Percentiles rank a stretch among this genome's conserved stretches.
phyloP scores from a whole-genome alignment of 331 rosid species.

The Prunus yedoensis region DNA sequence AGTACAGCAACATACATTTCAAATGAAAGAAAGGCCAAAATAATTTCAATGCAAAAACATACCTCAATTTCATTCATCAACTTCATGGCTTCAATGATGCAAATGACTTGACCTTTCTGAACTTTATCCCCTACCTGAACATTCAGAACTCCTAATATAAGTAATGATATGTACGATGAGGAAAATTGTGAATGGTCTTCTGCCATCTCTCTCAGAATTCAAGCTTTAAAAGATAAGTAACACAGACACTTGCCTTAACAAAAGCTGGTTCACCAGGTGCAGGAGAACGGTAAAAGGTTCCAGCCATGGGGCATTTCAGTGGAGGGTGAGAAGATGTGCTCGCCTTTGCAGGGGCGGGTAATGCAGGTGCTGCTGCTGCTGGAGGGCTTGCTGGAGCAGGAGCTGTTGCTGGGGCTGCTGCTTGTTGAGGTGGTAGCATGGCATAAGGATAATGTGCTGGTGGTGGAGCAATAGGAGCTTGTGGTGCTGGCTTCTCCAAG shows the following conservation, averaged over 20 bases:
- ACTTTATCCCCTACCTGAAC: conserved; percentile 91
- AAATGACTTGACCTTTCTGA: conserved; percentile 80
- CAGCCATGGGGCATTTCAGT: conserved; percentile 90
- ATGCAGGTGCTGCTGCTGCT: conserved; percentile 32
- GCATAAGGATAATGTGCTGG: conserved; percentile 30
- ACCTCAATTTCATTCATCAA: conserved; percentile 96
- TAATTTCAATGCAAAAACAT: background rate
- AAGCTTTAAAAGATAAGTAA: background rate
- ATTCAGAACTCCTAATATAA: background rate
- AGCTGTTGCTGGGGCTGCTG: conserved; percentile 35
- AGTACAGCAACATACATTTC: background rate
- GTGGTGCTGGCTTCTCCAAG: conserved; percentile 45
- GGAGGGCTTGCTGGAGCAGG: conserved; percentile 29
- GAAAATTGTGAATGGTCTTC: too few relatives aligned
- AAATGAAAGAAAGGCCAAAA: background rate
- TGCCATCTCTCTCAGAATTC: background rate
- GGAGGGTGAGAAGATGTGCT: conserved; percentile 67
- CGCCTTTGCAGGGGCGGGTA: conserved; percentile 53
- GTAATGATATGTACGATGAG: background rate
- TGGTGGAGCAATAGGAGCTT: conserved; percentile 22
- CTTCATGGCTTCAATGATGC: conserved; percentile 96
- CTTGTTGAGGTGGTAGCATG: conserved; percentile 44
- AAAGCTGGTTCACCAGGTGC: conserved; percentile 85
- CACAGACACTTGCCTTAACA: conserved; percentile 57
- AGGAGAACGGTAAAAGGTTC: conserved; percentile 76